Base-by-base conservation (phyloP, 2,329 filamentous ascomycete species). In the Geoglossum cookeanum region DNA sequence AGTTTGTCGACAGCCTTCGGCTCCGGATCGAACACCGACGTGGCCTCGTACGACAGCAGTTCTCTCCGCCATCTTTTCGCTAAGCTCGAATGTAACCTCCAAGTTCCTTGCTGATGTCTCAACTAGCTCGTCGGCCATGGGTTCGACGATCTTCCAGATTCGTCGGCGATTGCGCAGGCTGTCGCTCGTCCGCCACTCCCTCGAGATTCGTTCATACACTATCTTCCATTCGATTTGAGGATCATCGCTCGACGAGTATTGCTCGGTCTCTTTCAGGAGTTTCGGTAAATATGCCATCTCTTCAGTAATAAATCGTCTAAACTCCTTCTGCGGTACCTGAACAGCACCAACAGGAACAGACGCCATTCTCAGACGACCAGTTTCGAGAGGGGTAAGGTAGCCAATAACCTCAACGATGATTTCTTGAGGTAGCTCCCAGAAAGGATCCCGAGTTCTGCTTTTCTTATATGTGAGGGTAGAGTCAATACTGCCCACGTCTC, bases 81-180 rank as follows among this genome's bases (percentile, higher is more conserved):
- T 48, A 17, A 57, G 27, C 15, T 22, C 45, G 39, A 47, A 47
- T 11, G 6, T 42, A n/a, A n/a, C 55, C 9, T 42, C 29, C 15
- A 57, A 37, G 35, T 57, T 47, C 17, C 7, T 39, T 11, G 42
- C 49, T 15, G 60, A 63, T 8, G 56, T 60, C 53, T 64, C 62
- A 15, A 63, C 62, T 13, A 63, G 22, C 48, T 61, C 59, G 30
- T 64, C 62, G 2, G 62, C 62, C 58, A 64, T 62, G 7, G 62
- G 62, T 33, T 63, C 60, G 13, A 64, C 60, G 35, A 64, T 63
- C 44, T 64, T 63, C 62, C 62, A 64, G 47, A 64, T 64, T 13
- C 62, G 57, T 29, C 60, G 58, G 32, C 62, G 58, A 55, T 64
- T 64, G 55, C 63, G 63, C 17, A 64, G 55, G 32, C 61, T 33